Conservation (phyloP, 176 grass and related monocot genomes). For the Otatea glauca region DNA sequence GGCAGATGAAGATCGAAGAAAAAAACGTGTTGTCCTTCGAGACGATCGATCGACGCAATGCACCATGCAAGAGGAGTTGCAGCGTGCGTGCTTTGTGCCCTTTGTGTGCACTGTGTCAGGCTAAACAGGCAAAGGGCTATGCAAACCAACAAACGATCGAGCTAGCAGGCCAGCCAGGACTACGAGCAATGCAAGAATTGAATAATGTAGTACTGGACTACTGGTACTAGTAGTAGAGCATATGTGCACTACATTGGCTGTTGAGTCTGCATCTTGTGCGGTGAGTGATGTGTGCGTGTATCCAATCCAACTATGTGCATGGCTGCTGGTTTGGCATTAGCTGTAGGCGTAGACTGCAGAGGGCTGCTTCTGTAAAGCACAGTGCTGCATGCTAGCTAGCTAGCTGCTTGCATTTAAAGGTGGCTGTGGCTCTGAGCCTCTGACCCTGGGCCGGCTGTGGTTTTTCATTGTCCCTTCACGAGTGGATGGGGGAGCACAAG, state of each 20-base stretch:
- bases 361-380: slow-evolving; percentile 20
- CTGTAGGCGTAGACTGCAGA: neutral
- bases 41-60: neutral
- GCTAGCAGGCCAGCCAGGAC: neutral
- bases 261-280: neutral
- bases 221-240: neutral
- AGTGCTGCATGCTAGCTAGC: slow-evolving; percentile 25
- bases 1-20: neutral
- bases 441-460: slow-evolving; percentile 1
- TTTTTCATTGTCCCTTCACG: slow-evolving; percentile 54
- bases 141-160: slow-evolving; percentile 18
- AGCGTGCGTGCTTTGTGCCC: slow-evolving; percentile 13
- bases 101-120: neutral
- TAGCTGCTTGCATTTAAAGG: slow-evolving; percentile 45
- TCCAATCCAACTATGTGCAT: neutral
- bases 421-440: neutral
- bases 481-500: slow-evolving; percentile 57
- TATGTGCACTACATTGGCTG: neutral
- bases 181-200: neutral
- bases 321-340: neutral
- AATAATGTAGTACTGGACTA: neutral
- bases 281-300: neutral
- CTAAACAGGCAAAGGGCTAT: slow-evolving; percentile 27
- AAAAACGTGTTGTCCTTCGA: neutral
- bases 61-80: neutral